Evolutionary conservation across 1,139 yeast genomes (phyloP), one percentile per base, ranked within the genome.

Genomic region (Candida pseudoviswanathii): DNA sequence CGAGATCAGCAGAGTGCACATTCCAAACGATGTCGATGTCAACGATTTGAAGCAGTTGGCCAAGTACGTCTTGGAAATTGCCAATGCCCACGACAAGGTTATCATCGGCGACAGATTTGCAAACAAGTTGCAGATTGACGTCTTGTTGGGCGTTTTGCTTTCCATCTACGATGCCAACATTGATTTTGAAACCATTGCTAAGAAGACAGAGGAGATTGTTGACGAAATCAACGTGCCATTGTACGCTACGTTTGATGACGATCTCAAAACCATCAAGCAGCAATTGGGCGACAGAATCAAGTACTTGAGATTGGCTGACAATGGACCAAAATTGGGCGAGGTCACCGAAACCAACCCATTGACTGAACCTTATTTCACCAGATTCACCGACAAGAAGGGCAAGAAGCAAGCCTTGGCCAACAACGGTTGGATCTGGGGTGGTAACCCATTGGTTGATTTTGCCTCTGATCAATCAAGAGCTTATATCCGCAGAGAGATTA

Each of bases 351-450:
- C 77, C 11, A 58, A 61, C 6, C 97, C 97, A 0, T 72, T 94
- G 45, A 82, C 89, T 2, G 98, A 94, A 64, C 84, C 91, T 2
- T 94, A 92, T 66, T 94, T 94, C 65, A 90, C 98, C 2, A 75
- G 91, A 51, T 82, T 92, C 57, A 66, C 61, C 2, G 68, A 70
- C 8, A 72, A 77, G 43, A 71, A 78, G 43, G 92, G 90, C 3
- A 75, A 78, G 43, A 68, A 75, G 1, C 84, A 83, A 72, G 89
- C 92, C 1, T 72, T 94, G 53, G 98, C 97, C 4, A 94, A 94
- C 63, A 94, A 94, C 62, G 99, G 99, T 41, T 94, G 98, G 98
- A 91, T 94, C 50, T 94, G 99, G 99, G 94, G 91, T 48, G 97
- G 97, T 10, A 86, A 92, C 58, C 97, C 98, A 2, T 69, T 92